phyloP scores from a whole-genome alignment of 352 stramenopile genomes.

The Phytophthora sp. region DNA sequence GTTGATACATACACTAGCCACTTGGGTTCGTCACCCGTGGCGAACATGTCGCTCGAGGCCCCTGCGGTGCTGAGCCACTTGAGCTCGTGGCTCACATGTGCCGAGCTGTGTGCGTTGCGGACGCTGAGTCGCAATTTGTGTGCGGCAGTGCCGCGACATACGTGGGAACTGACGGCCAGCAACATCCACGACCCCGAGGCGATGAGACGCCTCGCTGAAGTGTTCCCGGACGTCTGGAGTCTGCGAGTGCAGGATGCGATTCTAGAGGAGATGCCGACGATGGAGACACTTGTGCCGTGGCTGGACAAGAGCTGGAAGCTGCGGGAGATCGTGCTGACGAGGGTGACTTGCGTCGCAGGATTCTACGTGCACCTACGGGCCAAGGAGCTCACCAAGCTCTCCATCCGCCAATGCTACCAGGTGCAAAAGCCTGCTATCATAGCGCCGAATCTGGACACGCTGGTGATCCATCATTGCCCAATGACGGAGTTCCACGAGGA shows the following conservation, averaged over 20 bases:
- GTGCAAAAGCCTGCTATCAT: slow-evolving; percentile 54
- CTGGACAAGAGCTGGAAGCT: slow-evolving; percentile 37
- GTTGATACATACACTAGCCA: not conserved
- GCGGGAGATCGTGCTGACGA: slow-evolving; percentile 46
- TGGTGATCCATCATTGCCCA: slow-evolving; percentile 56
- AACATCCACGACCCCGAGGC: slow-evolving; percentile 29
- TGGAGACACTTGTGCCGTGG: slow-evolving; percentile 40
- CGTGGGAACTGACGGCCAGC: slow-evolving; percentile 47
- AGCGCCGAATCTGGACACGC: slow-evolving; percentile 32
- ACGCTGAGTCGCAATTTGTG: slow-evolving; percentile 28
- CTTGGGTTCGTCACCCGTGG: not conserved
- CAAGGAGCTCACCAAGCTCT: slow-evolving; percentile 53
- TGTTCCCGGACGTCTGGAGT: slow-evolving; percentile 50
- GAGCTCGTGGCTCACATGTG: slow-evolving; percentile 51
- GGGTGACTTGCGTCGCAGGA: slow-evolving; percentile 57
- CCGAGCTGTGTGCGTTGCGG: slow-evolving; percentile 49
- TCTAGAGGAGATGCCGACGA: slow-evolving; percentile 33
- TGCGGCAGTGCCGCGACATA: slow-evolving; percentile 39
- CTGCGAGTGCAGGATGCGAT: slow-evolving; percentile 43
- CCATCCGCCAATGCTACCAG: slow-evolving; percentile 62
- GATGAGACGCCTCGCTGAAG: slow-evolving; percentile 32
- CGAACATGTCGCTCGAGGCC: slow-evolving; percentile 29
- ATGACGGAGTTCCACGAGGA: slow-evolving; percentile 46
- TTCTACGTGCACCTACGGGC: slow-evolving; percentile 47
- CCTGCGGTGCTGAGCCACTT: slow-evolving; percentile 45